phyloP scores from a whole-genome alignment of 2,329 filamentous ascomycete species.

The Laburnicola sp. region DNA sequence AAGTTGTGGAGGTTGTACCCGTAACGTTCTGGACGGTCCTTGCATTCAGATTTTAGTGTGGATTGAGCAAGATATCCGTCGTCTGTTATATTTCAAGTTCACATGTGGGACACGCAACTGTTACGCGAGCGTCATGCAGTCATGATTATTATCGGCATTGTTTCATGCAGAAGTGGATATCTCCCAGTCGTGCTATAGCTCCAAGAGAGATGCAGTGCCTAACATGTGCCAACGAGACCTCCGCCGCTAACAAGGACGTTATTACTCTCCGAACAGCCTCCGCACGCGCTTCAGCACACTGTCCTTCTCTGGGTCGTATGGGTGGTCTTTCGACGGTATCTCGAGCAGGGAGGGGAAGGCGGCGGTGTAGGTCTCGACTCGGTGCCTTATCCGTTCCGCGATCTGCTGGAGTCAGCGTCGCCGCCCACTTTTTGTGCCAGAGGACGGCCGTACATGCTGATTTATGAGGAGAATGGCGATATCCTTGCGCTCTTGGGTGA shows the following conservation, averaged over 20 bases:
- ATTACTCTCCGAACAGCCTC: constrained; percentile 72
- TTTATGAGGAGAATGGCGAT: constrained; percentile 97
- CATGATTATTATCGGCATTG: constrained; percentile 25
- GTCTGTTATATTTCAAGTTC: constrained; percentile 12
- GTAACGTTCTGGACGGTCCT: neutral
- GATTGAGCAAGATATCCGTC: constrained; percentile 18
- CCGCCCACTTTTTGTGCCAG: neutral
- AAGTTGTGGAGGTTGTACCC: neutral
- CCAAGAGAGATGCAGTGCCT: constrained; percentile 6
- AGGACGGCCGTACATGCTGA: constrained; percentile 72
- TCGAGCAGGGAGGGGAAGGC: constrained; percentile 96
- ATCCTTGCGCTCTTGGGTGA: constrained; percentile 88
- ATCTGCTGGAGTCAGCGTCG: constrained; percentile 60
- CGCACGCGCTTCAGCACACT: constrained; percentile 89
- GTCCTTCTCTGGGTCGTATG: constrained; percentile 98
- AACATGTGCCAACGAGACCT: neutral
- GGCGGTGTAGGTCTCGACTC: constrained; percentile 87
- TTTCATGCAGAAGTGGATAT: constrained; percentile 14
- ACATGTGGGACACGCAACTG: constrained; percentile 1
- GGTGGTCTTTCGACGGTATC: constrained; percentile 98
- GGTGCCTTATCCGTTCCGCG: constrained; percentile 88
- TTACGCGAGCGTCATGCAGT: constrained; percentile 15
- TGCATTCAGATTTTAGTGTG: constrained; percentile 6
- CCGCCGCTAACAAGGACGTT: neutral
- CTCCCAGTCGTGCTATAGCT: constrained; percentile 5